These are phyloP conservation scores for Phytopythium cucurbitacearum DNA, from an alignment of 352 stramenopile species.

Conservation along the genomic window DNA sequence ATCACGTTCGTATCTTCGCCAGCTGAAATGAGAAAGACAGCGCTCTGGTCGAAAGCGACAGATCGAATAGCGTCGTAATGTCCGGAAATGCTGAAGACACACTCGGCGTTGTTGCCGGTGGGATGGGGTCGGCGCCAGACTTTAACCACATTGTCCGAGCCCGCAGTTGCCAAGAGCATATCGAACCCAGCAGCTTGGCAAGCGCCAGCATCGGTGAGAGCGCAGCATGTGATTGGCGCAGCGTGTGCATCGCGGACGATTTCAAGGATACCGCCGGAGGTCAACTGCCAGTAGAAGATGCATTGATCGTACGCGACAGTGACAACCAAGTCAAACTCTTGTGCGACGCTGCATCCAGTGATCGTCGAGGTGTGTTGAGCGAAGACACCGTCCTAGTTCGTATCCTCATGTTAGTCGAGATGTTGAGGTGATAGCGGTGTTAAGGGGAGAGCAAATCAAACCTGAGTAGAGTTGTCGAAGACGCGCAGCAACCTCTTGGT, in stretches of 20 bases:
- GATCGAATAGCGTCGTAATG: constrained; percentile 43
- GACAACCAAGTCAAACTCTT: constrained; percentile 33
- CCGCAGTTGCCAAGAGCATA: constrained; percentile 46
- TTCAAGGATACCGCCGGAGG: constrained; percentile 23
- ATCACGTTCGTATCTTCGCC: constrained; percentile 48
- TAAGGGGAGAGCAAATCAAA: neutral
- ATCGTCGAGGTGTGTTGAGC: constrained; percentile 45
- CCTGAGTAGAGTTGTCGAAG: constrained; percentile 3
- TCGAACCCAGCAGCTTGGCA: constrained; percentile 17
- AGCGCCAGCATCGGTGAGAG: constrained; percentile 28
- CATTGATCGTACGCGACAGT: constrained; percentile 43
- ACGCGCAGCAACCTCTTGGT: neutral
- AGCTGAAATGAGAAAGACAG: constrained; percentile 46
- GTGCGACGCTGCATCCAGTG: constrained; percentile 32
- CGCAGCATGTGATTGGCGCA: constrained; percentile 42
- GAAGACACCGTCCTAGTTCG: constrained; percentile 25
- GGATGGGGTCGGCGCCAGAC: constrained; percentile 27
- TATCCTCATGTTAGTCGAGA: neutral
- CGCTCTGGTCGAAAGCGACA: constrained; percentile 34
- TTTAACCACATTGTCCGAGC: constrained; percentile 63
- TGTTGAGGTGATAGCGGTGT: neutral
- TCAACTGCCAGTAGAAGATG: constrained; percentile 44
- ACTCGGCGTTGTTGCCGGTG: constrained; percentile 16
- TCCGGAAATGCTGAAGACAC: constrained; percentile 38
- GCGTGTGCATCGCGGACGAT: constrained; percentile 39